Conservation (phyloP, 176 grass and related monocot genomes). For the Cymbopogon citratus region DNA sequence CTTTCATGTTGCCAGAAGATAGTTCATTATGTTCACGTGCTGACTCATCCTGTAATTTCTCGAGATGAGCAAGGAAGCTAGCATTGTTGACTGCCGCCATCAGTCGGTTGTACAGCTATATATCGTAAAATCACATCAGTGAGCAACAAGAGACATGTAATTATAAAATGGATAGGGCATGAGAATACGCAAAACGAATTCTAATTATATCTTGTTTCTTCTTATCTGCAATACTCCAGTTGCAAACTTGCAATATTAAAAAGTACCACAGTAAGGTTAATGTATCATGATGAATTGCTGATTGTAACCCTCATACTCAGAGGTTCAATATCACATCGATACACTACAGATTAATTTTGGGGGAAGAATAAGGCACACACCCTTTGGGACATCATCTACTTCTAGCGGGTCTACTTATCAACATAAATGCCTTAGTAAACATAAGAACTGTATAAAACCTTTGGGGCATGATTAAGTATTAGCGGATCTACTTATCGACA, state of each 20-base stretch:
- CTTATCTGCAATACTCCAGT: neutral
- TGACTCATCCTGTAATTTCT: constrained; percentile 49
- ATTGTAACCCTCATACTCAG: neutral
- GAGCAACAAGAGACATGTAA: constrained; percentile 10
- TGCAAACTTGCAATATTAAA: neutral
- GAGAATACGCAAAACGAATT: neutral
- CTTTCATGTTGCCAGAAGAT: constrained; percentile 37
- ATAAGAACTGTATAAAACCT: neutral
- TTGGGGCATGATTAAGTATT: too few species aligned
- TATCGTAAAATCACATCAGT: too few species aligned
- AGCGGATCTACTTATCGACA: too few species aligned
- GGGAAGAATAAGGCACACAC: neutral
- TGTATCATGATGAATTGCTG: neutral
- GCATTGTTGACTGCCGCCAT: constrained; percentile 51
- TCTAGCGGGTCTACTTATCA: too few species aligned
- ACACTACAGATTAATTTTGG: too few species aligned
- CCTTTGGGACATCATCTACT: neutral
- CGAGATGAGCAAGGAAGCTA: constrained; percentile 63
- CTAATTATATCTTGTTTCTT: neutral
- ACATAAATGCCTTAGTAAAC: neutral
- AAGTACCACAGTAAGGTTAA: neutral
- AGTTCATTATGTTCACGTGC: constrained; percentile 5
- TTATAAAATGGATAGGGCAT: neutral
- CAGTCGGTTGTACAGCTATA: constrained; percentile 45
- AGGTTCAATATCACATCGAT: neutral